Evolutionary conservation across 345 rosid species (phyloP), one percentile per base, ranked within the genome.

Genomic region (Eucalyptus pauciflora): DNA sequence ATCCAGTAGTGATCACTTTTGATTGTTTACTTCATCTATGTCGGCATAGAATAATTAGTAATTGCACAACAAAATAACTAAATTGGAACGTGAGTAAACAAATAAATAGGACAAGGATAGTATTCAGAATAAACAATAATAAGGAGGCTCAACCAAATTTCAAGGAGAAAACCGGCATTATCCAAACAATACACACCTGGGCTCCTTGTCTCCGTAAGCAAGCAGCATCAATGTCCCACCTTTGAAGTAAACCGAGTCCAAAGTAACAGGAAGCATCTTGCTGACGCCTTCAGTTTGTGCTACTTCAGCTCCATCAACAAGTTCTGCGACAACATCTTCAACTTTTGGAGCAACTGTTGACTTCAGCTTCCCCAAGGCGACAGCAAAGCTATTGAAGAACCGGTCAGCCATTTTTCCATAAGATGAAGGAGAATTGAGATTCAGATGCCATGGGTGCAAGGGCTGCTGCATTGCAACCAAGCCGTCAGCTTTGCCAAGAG

Each of bases 181-280:
- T 88, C 76, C 76, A 52, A 88, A 37, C 24, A 37, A 45, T 76
- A 88, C 93, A 93, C 86, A 96, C 99, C 99, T 94, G 81, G 99
- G 97, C 92, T 96, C 99, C 79, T 90, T 93, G 92, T 97, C 99
- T 87, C 99, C 99, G 83, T 95, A 96, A 51, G 96, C 97, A 90
- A 97, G 94, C 90, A 97, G 94, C 94, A 94, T 94, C 81, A 96
- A 92, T 41, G 95, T 95, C 91, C 99, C 99, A 56, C 94, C 93
- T 91, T 94, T 97, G 93, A 97, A 97, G 90, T 95, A 97, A 89
- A 97, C 97, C 85, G 99, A 95, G 94, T 97, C 99, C 88, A 97
- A 93, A 88, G 93, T 95, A 91, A 97, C 92, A 18, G 98, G 99
- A 91, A 96, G 94, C 94, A 91, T 91, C 93, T 93, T 95, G 93